A percentile compares a stretch with the other conserved stretches of the same genome.
Conservation (phyloP, 2,329 filamentous ascomycete genomes). For the Allantophomopsis cytisporea region DNA sequence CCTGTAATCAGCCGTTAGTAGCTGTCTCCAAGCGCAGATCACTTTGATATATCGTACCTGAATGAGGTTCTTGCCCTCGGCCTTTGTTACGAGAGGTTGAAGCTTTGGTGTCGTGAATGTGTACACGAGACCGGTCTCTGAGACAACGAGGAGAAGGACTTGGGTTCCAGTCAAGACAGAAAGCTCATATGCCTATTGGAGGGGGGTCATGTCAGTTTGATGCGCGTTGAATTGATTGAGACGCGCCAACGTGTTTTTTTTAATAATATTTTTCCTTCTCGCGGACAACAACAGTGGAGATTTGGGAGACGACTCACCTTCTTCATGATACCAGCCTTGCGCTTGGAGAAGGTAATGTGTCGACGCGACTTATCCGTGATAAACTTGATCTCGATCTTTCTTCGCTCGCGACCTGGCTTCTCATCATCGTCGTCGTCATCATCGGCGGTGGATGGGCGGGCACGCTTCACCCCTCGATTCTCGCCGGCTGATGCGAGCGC, state of each 20-base stretch:
- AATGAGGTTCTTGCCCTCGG: constrained; percentile 97
- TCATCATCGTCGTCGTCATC: constrained; percentile 97
- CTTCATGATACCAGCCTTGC: constrained; percentile 99
- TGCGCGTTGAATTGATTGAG: constrained; percentile 4
- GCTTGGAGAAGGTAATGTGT: constrained; percentile 99
- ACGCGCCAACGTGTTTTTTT: constrained; percentile 6
- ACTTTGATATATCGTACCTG: constrained; percentile 50
- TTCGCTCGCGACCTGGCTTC: constrained; percentile 91
- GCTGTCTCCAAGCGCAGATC: not conserved
- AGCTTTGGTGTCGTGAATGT: constrained; percentile 98
- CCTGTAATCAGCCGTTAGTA: constrained; percentile 40
- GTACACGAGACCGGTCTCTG: constrained; percentile 93
- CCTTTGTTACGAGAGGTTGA: constrained; percentile 93
- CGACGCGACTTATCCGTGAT: constrained; percentile 99
- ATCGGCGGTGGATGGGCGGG: constrained; percentile 68
- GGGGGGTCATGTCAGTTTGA: constrained; percentile 12
- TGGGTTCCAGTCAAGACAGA: constrained; percentile 97
- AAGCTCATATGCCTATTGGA: constrained; percentile 75
- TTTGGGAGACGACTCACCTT: constrained; percentile 55
- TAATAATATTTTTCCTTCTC: constrained; percentile 3
- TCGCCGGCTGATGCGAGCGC: constrained; percentile 35
- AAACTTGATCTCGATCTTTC: constrained; percentile 99
- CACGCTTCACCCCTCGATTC: constrained; percentile 78
- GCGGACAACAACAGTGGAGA: constrained; percentile 5
- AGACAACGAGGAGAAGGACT: constrained; percentile 90